Evolutionary conservation across 108 stramenopile genomes (phyloP).

Genomic region (Pseudonitzschia multistriata): DNA sequence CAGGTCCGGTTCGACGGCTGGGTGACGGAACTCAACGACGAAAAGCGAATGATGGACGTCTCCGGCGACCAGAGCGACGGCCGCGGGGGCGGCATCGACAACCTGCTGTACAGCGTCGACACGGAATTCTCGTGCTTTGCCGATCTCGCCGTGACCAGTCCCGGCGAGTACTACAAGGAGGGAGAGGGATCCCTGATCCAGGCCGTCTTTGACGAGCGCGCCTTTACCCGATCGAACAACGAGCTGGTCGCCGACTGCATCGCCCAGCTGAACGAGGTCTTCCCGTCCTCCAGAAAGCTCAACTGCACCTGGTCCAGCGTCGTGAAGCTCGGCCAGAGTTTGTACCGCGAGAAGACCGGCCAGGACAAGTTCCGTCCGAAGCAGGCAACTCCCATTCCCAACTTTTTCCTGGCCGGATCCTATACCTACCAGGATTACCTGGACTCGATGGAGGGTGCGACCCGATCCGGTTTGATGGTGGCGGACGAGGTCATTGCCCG

Average conservation of each 20-base stretch:
- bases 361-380: constrained; percentile 92
- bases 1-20: constrained; percentile 96
- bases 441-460: constrained; percentile 98
- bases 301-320: constrained; percentile 95
- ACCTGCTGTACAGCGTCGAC: constrained; percentile 93
- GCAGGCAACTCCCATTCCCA: constrained; percentile 93
- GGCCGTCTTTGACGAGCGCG: constrained; percentile 89
- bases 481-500: constrained; percentile 93
- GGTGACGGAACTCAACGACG: constrained; percentile 94
- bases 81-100: constrained; percentile 89
- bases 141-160: constrained; percentile 91
- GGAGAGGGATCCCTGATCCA: constrained; percentile 90
- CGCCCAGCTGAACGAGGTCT: constrained; percentile 78
- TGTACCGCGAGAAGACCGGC: constrained; percentile 94
- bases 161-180: constrained; percentile 91
- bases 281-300: constrained; percentile 89
- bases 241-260: constrained; percentile 86
- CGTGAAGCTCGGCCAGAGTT: constrained; percentile 89
- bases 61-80: constrained; percentile 89
- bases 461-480: constrained; percentile 90
- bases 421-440: constrained; percentile 98
- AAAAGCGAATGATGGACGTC: constrained; percentile 82
- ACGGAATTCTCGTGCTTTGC: constrained; percentile 97
- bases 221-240: constrained; percentile 72
- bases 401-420: constrained; percentile 96